Percentiles rank a stretch among this genome's conserved stretches.
These are phyloP conservation scores for Saccharomyces kudriavzevii DNA, from an alignment of 805 yeast genomes.

Conservation along the genomic window DNA sequence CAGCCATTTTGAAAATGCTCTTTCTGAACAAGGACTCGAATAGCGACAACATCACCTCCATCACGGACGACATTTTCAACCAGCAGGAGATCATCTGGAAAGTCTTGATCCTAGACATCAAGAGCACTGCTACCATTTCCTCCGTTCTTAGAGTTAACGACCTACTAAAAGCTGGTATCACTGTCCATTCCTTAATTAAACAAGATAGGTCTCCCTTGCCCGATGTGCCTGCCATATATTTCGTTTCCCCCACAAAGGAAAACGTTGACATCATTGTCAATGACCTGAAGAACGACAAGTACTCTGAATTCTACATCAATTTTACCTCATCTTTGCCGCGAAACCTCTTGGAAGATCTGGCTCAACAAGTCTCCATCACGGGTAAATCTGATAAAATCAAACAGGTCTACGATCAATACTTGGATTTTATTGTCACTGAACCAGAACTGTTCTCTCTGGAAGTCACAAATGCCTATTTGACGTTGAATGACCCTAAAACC, in stretches of 20 bases:
- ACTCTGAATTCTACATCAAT: slow-evolving; percentile 74
- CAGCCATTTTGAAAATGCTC: slow-evolving; percentile 69
- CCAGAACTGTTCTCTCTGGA: slow-evolving; percentile 83
- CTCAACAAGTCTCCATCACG: slow-evolving; percentile 65
- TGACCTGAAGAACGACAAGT: slow-evolving; percentile 68
- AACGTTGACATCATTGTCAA: slow-evolving; percentile 62
- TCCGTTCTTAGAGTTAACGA: slow-evolving; percentile 91
- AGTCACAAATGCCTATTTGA: slow-evolving; percentile 52
- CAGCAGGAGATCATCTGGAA: slow-evolving; percentile 81
- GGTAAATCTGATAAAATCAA: slow-evolving; percentile 66
- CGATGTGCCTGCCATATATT: slow-evolving; percentile 91
- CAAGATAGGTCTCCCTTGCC: slow-evolving; percentile 75
- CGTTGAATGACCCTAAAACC: slow-evolving; percentile 61
- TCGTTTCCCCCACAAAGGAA: slow-evolving; percentile 76
- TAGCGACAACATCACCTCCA: slow-evolving; percentile 29
- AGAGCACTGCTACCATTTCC: slow-evolving; percentile 79
- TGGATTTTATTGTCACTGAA: slow-evolving; percentile 87
- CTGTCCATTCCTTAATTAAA: slow-evolving; percentile 72
- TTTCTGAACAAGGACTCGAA: slow-evolving; percentile 62
- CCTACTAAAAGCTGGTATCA: slow-evolving; percentile 79
- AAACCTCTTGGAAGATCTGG: slow-evolving; percentile 78
- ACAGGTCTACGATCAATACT: slow-evolving; percentile 90
- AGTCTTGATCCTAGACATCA: slow-evolving; percentile 71
- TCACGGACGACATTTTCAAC: slow-evolving; percentile 43
- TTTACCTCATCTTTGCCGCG: slow-evolving; percentile 77